Percentiles rank a stretch among this genome's conserved stretches.
Evolutionary conservation across 208 protist genomes (phyloP).

Genomic region (Crithidia expoeki): DNA sequence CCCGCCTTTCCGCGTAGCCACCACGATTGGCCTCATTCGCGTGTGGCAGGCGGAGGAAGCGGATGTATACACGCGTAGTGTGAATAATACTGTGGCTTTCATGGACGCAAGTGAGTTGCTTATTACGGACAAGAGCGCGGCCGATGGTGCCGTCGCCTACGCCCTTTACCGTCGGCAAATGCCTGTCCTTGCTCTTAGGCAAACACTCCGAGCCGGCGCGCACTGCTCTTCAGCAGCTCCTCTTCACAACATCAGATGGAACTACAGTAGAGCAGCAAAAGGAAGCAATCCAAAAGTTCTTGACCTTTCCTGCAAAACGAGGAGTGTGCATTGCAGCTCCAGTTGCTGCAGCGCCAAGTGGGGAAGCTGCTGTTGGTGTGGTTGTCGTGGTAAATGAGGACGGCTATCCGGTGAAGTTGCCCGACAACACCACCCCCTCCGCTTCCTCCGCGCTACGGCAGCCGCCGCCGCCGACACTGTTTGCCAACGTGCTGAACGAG

Average conservation of each 20-base stretch:
- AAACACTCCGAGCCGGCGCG: not conserved
- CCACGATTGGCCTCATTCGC: conserved; percentile 37
- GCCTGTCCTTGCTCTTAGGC: conserved; percentile 57
- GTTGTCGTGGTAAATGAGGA: conserved; percentile 27
- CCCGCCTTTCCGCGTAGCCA: not conserved
- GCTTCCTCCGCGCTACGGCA: not conserved
- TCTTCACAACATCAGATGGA: conserved; percentile 7
- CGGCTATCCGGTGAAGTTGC: conserved; percentile 28
- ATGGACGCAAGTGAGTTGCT: conserved; percentile 58
- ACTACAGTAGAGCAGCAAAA: conserved; percentile 4
- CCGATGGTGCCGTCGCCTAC: conserved; percentile 57
- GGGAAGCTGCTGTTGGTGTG: not conserved
- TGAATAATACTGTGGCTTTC: conserved; percentile 42
- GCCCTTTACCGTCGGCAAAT: conserved; percentile 69
- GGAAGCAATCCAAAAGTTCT: conserved; percentile 36
- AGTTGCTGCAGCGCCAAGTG: not conserved
- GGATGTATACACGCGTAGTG: conserved; percentile 40
- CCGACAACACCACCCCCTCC: not conserved
- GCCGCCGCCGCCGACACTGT: conserved; percentile 27
- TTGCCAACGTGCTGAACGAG: conserved; percentile 20
- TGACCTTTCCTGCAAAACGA: conserved; percentile 38
- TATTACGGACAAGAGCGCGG: conserved; percentile 42
- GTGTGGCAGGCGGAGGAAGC: conserved; percentile 59
- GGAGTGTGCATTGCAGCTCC: conserved; percentile 13
- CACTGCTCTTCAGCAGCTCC: conserved; percentile 20